Percentiles rank a stretch among this genome's conserved stretches.
Evolutionary conservation across 805 yeast genomes (phyloP).

Genomic region (Lachancea nothofagi): DNA sequence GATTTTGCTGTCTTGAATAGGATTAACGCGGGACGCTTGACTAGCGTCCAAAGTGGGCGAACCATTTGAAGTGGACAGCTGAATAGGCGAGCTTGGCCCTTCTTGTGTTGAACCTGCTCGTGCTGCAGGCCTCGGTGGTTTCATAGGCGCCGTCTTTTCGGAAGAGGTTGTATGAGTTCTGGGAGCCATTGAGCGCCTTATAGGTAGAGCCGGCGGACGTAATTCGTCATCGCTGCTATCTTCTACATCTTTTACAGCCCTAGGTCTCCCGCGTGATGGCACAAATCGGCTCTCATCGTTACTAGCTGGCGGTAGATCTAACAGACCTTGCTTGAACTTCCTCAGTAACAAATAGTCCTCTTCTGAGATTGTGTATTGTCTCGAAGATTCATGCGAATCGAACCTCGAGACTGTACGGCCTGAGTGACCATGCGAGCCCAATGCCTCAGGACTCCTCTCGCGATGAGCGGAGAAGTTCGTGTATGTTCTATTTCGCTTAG

Average conservation of each 20-base stretch:
- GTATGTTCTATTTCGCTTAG: slow-evolving; percentile 13
- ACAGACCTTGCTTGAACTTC: slow-evolving; percentile 15
- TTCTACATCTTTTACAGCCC: slow-evolving; percentile 6
- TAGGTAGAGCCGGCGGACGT: slow-evolving; percentile 14
- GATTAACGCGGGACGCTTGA: slow-evolving; percentile 10
- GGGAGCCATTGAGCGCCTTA: slow-evolving; percentile 3
- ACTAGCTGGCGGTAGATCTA: not conserved
- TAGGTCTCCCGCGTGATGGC: slow-evolving; percentile 27
- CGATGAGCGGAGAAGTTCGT: not conserved
- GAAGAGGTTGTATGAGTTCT: not conserved
- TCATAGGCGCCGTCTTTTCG: not conserved
- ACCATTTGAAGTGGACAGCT: not conserved
- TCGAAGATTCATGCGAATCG: not conserved
- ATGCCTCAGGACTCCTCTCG: not conserved
- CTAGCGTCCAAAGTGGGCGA: not conserved
- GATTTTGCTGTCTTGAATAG: slow-evolving; percentile 18
- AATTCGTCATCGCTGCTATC: not conserved
- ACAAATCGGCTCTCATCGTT: not conserved
- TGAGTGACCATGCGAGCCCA: not conserved
- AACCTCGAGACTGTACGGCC: not conserved
- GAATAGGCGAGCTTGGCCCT: no score
- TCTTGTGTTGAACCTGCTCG: no score
- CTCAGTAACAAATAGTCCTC: slow-evolving; percentile 28
- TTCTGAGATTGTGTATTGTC: slow-evolving; percentile 20
- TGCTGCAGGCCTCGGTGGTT: slow-evolving; percentile 5